Base-by-base conservation (phyloP, 2,329 filamentous ascomycete species). In the Xylariaceae sp. region DNA sequence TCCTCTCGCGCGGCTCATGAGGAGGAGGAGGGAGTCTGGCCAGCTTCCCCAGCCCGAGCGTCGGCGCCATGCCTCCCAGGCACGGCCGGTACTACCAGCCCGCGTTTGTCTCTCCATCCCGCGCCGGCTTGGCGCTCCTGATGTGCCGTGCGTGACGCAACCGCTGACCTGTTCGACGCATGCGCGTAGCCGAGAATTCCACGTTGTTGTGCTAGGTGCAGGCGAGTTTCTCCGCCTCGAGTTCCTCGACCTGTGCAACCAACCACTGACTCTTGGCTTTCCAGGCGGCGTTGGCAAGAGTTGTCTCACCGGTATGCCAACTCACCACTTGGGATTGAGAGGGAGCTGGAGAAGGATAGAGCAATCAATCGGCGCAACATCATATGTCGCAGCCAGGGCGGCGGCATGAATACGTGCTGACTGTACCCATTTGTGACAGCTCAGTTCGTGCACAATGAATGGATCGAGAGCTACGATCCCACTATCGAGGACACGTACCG, bases 391-490 rank as follows among this genome's bases (percentile, higher is more conserved):
- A n/a, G n/a, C n/a, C n/a, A n/a, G n/a, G n/a, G n/a, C n/a, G n/a
- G n/a, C n/a, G n/a, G n/a, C n/a, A n/a, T n/a, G n/a, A n/a, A 35
- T 38, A 21, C 16, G 24, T 32, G 32, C n/a, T n/a, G n/a, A n/a
- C n/a, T n/a, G n/a, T n/a, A 6, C n/a, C n/a, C 7, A 14, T 26
- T 8, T 46, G 38, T 48, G 45, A 52, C 52, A 87, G 87, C 88
- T 52, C 87, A 94, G 69, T 94, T 93, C 53, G 87, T 94, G 33
- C 86, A 92, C 60, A 89, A 92, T 64, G 83, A 93, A 50, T 93
- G 87, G 84, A 90, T 94, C 56, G 87, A 94, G 60, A 84, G 78
- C 58, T 86, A 86, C 61, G 81, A 86, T 57, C 81, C 81, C 12
- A 86, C 81, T 13, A 86, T 86, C 48, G 81, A 86, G 55, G 81